Evolutionary conservation across 75 land plant genomes (phyloP), one percentile per base, ranked within the genome.

Genomic region (Ceratopteris richardii): DNA sequence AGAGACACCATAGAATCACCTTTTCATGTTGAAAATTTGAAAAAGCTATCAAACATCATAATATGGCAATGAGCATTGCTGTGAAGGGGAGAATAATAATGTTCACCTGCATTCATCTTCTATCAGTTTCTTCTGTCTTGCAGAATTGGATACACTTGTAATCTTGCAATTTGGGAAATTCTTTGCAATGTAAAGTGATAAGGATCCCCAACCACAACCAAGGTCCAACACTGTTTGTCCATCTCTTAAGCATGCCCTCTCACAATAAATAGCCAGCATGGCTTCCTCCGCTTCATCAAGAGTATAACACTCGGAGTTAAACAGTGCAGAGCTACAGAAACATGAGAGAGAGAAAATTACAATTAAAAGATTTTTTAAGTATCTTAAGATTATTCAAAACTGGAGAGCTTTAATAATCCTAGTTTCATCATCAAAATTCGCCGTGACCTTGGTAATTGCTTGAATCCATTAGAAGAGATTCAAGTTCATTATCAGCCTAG

Each of bases 141-240:
- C 36, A 29, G 95, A 88, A 70, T 93, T 93, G 51, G 87, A 85
- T 29, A 93, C 93, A 16, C 87, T 82, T 27, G 98, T 93, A 26
- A 93, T 44, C 22, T 48, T 77, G 73, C 87, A 77, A 41, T 88
- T 89, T 7, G 54, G 63, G 41, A 80, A 89, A 47, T 93, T 85
- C 52, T 74, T 64, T 1, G 98, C 98, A 44, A 93, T 64, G 71
- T 78, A 81, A 11, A 93, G 48, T 48, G 81, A 69, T 28, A 93
- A 78, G 3, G 87, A 85, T 25, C 98, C 98, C 90, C 96, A 89
- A 9, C 98, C 98, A 86, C 98, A 93, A 48, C 96, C 98, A 67
- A 93, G 66, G 72, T 93, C 98, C 62, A 93, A 80, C 39, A 93
- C 71, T 22, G 76, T 65, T 42, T 93, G 90, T 9, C 98, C 98